Conservation (phyloP, 208 protist genomes). For the Sergeia podlipaevii region DNA sequence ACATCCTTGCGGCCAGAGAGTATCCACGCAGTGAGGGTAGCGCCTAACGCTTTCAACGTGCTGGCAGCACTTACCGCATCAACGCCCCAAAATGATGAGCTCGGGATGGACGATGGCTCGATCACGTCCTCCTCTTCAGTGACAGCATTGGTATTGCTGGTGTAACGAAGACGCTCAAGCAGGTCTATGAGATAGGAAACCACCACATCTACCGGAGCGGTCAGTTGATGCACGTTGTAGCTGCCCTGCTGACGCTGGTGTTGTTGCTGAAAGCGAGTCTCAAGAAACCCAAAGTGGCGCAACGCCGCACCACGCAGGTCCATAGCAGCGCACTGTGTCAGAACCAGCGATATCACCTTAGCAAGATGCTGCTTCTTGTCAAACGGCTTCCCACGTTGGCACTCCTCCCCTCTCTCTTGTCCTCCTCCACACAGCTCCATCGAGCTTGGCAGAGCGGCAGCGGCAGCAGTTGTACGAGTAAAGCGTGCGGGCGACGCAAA, state of each 20-base stretch:
- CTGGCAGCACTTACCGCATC: slow-evolving; percentile 1
- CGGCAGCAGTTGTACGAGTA: too few relatives aligned
- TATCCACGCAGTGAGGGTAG: slow-evolving; percentile 40
- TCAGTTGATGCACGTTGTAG: slow-evolving; percentile 15
- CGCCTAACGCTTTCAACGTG: slow-evolving; percentile 28
- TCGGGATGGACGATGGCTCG: neutral
- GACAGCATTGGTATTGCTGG: neutral
- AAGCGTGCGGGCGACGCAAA: too few relatives aligned
- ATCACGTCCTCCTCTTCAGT: neutral
- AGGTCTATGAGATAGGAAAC: slow-evolving; percentile 43
- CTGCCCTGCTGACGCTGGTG: neutral
- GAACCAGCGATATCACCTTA: slow-evolving; percentile 28
- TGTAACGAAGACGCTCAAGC: slow-evolving; percentile 25
- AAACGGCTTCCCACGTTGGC: too few relatives aligned
- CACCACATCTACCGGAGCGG: slow-evolving; percentile 31
- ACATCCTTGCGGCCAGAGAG: slow-evolving; percentile 26
- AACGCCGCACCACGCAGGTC: slow-evolving; percentile 58
- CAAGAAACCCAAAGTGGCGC: slow-evolving; percentile 41
- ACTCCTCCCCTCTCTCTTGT: too few relatives aligned
- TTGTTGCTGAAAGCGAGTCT: slow-evolving; percentile 16
- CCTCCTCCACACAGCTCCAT: too few relatives aligned
- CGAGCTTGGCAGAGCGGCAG: too few relatives aligned
- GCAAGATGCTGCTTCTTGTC: slow-evolving; percentile 9
- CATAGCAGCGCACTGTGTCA: slow-evolving; percentile 34
- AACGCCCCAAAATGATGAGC: slow-evolving; percentile 40